Conservation (phyloP, 345 rosid species). For the Rubroshorea leprosula region DNA sequence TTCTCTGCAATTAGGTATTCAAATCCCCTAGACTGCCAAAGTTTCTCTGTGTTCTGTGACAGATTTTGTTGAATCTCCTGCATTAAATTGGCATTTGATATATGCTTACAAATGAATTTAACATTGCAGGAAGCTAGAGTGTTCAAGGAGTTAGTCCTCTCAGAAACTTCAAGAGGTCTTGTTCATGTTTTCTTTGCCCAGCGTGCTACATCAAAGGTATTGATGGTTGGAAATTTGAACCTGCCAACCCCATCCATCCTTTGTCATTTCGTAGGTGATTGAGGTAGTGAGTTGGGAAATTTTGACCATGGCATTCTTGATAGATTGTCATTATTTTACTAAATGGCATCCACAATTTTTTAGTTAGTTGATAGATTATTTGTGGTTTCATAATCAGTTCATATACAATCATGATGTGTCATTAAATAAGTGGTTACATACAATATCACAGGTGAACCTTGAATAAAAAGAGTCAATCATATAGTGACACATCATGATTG, state of each 20-base stretch:
- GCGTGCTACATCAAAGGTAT: slow-evolving; percentile 80
- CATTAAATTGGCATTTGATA: background rate
- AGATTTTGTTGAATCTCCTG: slow-evolving; percentile 1
- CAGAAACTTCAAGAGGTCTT: slow-evolving; percentile 77
- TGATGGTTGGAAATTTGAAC: slow-evolving; percentile 6
- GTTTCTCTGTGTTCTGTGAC: background rate
- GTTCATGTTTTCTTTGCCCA: slow-evolving; percentile 88
- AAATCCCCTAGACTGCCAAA: background rate
- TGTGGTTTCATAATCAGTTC: slow-evolving; percentile 9
- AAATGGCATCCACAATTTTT: no score
- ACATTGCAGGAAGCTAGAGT: slow-evolving; percentile 75
- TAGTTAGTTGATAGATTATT: slow-evolving; percentile 1
- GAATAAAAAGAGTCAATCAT: no score
- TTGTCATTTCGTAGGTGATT: slow-evolving; percentile 9
- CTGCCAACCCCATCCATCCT: background rate
- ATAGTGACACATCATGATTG: no score
- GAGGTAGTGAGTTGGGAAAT: background rate
- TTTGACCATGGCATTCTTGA: background rate
- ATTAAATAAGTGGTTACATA: no score
- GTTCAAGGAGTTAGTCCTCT: slow-evolving; percentile 59
- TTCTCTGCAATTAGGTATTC: background rate
- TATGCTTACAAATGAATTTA: slow-evolving; percentile 13
- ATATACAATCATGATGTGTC: no score
- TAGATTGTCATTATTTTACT: background rate
- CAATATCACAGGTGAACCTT: no score